A percentile compares a stretch with the other conserved stretches of the same genome.
Evolutionary conservation across 2,329 filamentous ascomycete species (phyloP).

Genomic region (Epichloe scottii): DNA sequence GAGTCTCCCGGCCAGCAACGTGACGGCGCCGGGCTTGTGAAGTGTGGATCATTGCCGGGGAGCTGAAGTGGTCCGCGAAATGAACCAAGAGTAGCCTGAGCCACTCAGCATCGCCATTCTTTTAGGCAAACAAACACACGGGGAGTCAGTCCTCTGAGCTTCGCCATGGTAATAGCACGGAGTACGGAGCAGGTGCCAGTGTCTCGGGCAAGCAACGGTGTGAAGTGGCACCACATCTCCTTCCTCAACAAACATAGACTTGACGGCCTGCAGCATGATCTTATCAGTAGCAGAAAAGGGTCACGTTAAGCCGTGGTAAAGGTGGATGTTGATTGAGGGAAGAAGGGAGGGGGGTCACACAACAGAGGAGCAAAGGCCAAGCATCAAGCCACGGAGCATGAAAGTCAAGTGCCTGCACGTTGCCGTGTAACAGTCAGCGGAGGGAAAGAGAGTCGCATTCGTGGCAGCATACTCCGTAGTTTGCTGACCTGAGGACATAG

Average conservation of each 20-base stretch:
- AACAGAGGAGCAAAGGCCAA: too few species aligned
- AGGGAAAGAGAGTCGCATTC: slow-evolving; percentile 2
- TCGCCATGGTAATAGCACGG: too few species aligned
- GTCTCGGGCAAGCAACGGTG: neutral
- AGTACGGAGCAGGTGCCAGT: neutral
- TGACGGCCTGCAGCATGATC: neutral
- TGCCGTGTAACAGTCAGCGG: neutral
- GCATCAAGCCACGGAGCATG: too few species aligned
- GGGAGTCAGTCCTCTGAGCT: neutral
- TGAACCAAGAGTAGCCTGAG: neutral
- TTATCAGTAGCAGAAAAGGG: too few species aligned
- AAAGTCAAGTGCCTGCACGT: neutral
- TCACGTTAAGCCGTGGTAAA: too few species aligned
- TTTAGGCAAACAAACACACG: neutral
- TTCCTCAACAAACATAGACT: neutral
- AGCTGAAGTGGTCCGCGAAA: neutral
- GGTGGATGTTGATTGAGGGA: too few species aligned
- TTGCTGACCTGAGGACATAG: neutral
- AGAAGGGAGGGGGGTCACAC: too few species aligned
- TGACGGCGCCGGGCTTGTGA: neutral
- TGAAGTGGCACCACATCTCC: neutral
- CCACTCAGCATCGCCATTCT: neutral
- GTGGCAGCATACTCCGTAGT: slow-evolving; percentile 5
- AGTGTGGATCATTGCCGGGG: neutral
- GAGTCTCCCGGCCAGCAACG: neutral